phyloP scores from a whole-genome alignment of 345 rosid genomes.

The Tarenaya hassleriana region DNA sequence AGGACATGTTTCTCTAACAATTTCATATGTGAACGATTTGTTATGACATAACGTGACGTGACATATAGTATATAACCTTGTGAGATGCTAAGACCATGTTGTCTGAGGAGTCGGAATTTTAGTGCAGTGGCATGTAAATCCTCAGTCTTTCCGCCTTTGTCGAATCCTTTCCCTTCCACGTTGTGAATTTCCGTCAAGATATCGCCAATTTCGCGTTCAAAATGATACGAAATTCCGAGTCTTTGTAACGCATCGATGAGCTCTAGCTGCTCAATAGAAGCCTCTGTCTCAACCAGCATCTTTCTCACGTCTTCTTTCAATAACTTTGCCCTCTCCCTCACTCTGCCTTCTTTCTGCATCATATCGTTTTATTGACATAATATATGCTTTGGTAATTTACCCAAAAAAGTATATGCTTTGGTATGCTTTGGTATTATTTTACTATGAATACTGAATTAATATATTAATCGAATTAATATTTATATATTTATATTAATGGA shows the following conservation, averaged over 20 bases:
- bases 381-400: too few relatives aligned
- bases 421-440: too few relatives aligned
- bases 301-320: slow-evolving; percentile 22
- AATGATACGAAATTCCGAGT: slow-evolving; percentile 33
- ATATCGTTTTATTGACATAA: too few relatives aligned
- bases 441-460: too few relatives aligned
- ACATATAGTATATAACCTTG: slow-evolving; percentile 20
- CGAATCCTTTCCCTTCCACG: too few relatives aligned
- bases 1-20: too few relatives aligned
- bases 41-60: neutral
- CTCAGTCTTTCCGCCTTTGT: neutral
- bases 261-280: slow-evolving; percentile 23
- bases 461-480: too few relatives aligned
- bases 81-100: slow-evolving; percentile 21
- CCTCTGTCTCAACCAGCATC: slow-evolving; percentile 4
- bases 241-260: slow-evolving; percentile 28
- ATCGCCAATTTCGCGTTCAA: slow-evolving; percentile 16
- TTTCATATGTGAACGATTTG: too few relatives aligned
- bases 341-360: slow-evolving; percentile 11
- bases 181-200: neutral
- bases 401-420: too few relatives aligned
- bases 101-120: slow-evolving; percentile 25
- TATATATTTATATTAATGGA: neutral
- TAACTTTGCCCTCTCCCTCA: slow-evolving; percentile 1
- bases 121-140: slow-evolving; percentile 29